Evolutionary conservation across 192 early-diverging fungal species (phyloP), one percentile per base, ranked within the genome.

Genomic region (Umbelopsis isabellina): DNA sequence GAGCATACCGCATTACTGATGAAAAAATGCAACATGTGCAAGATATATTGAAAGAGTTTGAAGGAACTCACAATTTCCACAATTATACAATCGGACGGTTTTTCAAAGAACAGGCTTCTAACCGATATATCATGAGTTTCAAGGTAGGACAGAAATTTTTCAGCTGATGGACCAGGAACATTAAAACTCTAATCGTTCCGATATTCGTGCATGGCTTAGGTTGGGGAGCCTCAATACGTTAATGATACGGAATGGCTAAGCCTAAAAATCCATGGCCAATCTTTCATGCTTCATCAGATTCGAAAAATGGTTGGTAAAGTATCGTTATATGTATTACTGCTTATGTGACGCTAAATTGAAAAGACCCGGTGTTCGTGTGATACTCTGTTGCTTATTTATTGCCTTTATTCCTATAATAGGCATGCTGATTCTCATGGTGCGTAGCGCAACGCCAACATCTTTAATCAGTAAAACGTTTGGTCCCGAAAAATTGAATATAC

Each of bases 261-360:
- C 35, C 77, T 97, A 30, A 97, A 95, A 73, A 90, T 99, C 27
- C 86, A 92, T 71, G 98, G 98, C 4, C 96, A 98, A 79, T 91
- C 92, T 46, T 99, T 99, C 71, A 98, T 99, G 96, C 83, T 99
- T 37, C 97, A 99, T 83, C 98, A 99, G 83, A 99, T 99, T 73
- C 91, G 98, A 45, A 98, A 98, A 75, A 99, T 99, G 98, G 93
- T 99, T 70, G 94, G 96, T 83, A 75, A 79, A 9, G 37, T 41
- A 41, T 41, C 37, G 37, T 41, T 10, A 9, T 41, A 5, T 41
- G 37, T 41, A 41, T 41, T 41, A 5, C 10, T 41, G 37, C 37
- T 41, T 47, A 13, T 37, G 15, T 13, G 8, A 41, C 21, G 50
- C 30, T 20, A 61, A 22, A 30, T 7, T 37, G 67, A 15, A 22